A percentile compares a stretch with the other conserved stretches of the same genome.
Conservation (phyloP, 2,329 filamentous ascomycete genomes). For the Microsporum ferrugineum region DNA sequence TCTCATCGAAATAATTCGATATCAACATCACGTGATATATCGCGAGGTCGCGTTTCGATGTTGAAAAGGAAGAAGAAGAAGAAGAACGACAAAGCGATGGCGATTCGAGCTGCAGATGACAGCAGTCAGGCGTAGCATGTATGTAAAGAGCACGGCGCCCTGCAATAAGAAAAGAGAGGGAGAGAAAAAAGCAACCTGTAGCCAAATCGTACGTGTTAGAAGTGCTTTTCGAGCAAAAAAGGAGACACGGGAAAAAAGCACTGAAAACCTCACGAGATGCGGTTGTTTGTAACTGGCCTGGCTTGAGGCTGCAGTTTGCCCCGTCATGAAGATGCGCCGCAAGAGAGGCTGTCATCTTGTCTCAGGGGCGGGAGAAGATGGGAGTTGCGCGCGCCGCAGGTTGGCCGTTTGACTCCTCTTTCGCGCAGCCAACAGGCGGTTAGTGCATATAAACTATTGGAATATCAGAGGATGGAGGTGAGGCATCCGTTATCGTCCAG, state of each 20-base stretch:
- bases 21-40: neutral
- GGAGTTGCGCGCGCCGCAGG: neutral
- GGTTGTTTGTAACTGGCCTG: neutral
- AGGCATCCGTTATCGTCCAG: neutral
- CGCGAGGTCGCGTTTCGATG: neutral
- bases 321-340: no score
- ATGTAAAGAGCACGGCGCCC: neutral
- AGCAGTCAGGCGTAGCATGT: neutral
- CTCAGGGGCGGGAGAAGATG: neutral
- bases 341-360: no score
- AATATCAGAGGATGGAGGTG: neutral
- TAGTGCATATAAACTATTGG: neutral
- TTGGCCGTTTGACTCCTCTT: neutral
- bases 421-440: neutral
- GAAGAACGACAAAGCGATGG: neutral
- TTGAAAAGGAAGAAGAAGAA: neutral
- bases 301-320: neutral
- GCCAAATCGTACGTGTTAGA: neutral
- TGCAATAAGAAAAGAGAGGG: neutral
- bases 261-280: neutral
- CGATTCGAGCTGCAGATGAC: neutral
- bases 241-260: neutral
- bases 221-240: neutral
- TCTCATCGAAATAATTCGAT: neutral
- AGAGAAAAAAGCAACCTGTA: neutral